Conservation (phyloP, 441 rosid species). For the Isatis lusitanica region DNA sequence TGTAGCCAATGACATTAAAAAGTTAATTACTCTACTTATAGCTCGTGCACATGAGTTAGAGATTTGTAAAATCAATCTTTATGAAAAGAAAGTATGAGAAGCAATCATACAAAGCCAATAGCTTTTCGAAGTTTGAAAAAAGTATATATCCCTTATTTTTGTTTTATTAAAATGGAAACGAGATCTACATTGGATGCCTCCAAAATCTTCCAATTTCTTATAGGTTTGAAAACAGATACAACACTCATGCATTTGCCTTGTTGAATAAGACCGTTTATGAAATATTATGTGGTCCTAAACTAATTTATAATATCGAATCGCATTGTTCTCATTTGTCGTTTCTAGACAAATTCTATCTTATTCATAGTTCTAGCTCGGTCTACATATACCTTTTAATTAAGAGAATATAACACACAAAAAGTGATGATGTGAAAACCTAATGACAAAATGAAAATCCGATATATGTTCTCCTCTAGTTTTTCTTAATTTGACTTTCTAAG, state of each 20-base stretch:
- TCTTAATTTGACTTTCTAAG: neutral
- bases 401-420: neutral
- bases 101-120: slow-evolving; percentile 35
- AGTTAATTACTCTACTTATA: slow-evolving; percentile 31
- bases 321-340: slow-evolving; percentile 16
- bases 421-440: slow-evolving; percentile 2
- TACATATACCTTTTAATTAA: neutral
- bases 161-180: slow-evolving; percentile 13
- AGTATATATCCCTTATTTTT: slow-evolving; percentile 15
- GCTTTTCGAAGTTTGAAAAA: slow-evolving; percentile 27
- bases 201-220: slow-evolving; percentile 30
- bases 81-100: slow-evolving; percentile 22
- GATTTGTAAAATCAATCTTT: slow-evolving; percentile 30
- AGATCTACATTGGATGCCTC: slow-evolving; percentile 39
- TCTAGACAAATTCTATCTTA: slow-evolving; percentile 14
- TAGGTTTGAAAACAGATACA: slow-evolving; percentile 30
- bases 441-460: neutral
- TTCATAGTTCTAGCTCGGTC: neutral
- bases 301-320: neutral
- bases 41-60: slow-evolving; percentile 38
- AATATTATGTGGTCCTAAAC: slow-evolving; percentile 30
- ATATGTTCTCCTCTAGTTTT: neutral
- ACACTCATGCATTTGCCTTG: slow-evolving; percentile 28
- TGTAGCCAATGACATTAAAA: slow-evolving; percentile 5
- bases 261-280: slow-evolving; percentile 22